phyloP scores from a whole-genome alignment of 257 asterid genomes.

The Primulina huaijiensis region DNA sequence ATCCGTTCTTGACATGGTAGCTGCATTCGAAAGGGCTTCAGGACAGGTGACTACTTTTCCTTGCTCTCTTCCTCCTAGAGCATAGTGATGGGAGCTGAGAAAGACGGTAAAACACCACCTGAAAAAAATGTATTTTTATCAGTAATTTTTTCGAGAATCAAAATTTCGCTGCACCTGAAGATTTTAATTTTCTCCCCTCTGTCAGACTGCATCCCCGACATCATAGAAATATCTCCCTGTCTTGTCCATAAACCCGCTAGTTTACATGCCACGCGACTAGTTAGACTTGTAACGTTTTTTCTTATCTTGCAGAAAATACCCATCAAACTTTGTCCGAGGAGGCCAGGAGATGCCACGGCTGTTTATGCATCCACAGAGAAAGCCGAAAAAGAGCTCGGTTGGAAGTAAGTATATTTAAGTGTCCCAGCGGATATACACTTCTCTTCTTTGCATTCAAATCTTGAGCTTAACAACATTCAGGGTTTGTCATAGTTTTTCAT shows the following conservation, averaged over 20 bases:
- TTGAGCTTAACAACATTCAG: neutral
- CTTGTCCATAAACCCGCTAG: too few relatives aligned
- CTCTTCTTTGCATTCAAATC: neutral
- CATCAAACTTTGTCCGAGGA: slow-evolving; percentile 72
- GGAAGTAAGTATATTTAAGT: slow-evolving; percentile 61
- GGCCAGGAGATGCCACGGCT: slow-evolving; percentile 91
- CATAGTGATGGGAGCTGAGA: neutral
- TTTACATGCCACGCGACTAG: too few relatives aligned
- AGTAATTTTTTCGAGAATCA: too few relatives aligned
- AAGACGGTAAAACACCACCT: neutral
- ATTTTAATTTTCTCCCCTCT: too few relatives aligned
- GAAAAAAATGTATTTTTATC: too few relatives aligned
- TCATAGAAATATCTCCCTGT: too few relatives aligned
- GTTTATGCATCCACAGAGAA: slow-evolving; percentile 86
- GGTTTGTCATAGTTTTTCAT: neutral
- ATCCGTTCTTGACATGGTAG: slow-evolving; percentile 89
- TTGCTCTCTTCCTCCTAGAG: neutral
- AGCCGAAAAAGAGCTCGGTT: slow-evolving; percentile 80
- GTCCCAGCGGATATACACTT: neutral
- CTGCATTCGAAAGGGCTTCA: slow-evolving; percentile 81
- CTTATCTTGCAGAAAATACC: slow-evolving; percentile 59
- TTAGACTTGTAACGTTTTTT: neutral
- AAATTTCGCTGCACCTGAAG: too few relatives aligned
- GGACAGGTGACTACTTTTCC: slow-evolving; percentile 51
- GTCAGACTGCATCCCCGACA: too few relatives aligned